Percentiles rank a stretch among this genome's conserved stretches.
These are phyloP conservation scores for Melanopsichium pennsylvanicum DNA, from an alignment of 1,284 basidiomycete species.

Conservation along the genomic window DNA sequence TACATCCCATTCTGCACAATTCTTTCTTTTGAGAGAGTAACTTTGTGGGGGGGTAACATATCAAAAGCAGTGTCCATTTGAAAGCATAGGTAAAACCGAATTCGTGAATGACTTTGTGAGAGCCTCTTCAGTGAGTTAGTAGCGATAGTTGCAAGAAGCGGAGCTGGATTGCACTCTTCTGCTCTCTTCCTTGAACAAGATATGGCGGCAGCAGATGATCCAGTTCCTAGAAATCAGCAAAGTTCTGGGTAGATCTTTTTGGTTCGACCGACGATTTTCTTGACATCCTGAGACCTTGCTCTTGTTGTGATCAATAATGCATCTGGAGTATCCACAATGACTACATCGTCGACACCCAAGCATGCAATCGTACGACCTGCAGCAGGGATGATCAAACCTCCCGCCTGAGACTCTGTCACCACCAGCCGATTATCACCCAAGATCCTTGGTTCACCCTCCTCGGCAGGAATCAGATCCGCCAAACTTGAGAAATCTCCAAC, in stretches of 20 bases:
- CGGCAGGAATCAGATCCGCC: constrained; percentile 63
- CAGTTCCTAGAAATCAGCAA: no score
- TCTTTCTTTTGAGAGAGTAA: no score
- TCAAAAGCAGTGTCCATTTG: no score
- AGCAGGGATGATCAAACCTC: constrained; percentile 62
- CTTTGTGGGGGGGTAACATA: no score
- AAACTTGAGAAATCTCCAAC: constrained; percentile 64
- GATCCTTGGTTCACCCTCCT: constrained; percentile 63
- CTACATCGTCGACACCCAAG: constrained; percentile 65
- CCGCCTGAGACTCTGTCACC: constrained; percentile 62
- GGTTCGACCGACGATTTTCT: constrained; percentile 63
- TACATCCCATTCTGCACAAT: no score
- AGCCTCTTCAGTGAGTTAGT: no score
- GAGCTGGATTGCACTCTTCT: no score
- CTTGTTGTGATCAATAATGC: constrained; percentile 63
- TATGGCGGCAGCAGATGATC: no score
- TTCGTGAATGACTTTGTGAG: no score
- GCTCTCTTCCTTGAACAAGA: no score
- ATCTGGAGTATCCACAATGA: constrained; percentile 64
- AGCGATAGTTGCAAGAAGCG: no score
- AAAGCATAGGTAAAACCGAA: no score
- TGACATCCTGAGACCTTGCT: constrained; percentile 64
- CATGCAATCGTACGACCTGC: constrained; percentile 61
- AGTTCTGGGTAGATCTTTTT: constrained; percentile 61
- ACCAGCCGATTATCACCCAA: constrained; percentile 61